Evolutionary conservation across 805 yeast species (phyloP).

Genomic region (Jamesozyma hellenica): DNA sequence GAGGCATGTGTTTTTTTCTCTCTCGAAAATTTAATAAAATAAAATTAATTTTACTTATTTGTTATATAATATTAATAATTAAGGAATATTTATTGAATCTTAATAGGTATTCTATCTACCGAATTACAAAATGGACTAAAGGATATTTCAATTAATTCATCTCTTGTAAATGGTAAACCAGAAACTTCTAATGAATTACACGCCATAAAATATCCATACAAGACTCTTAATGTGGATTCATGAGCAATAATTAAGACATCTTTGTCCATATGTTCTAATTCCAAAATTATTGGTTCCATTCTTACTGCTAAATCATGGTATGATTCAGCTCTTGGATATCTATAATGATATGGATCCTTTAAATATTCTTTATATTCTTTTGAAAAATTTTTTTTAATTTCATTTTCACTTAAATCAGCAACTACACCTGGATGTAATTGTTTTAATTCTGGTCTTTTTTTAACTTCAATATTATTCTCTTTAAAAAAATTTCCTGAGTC

Average conservation of each 20-base stretch:
- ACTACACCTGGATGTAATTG: slow-evolving; percentile 85
- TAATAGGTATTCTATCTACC: slow-evolving; percentile 43
- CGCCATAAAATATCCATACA: slow-evolving; percentile 93
- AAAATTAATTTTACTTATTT: too few species aligned
- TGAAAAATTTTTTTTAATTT: slow-evolving; percentile 52
- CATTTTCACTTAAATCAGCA: slow-evolving; percentile 54
- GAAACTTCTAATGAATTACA: slow-evolving; percentile 84
- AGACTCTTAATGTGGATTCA: slow-evolving; percentile 77
- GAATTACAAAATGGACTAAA: slow-evolving; percentile 75
- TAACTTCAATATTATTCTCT: slow-evolving; percentile 50
- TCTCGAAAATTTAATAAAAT: too few species aligned
- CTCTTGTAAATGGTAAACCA: slow-evolving; percentile 59
- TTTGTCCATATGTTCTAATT: slow-evolving; percentile 84
- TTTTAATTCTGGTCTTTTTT: slow-evolving; percentile 72
- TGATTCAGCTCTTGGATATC: slow-evolving; percentile 87
- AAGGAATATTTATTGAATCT: background rate
- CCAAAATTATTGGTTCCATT: slow-evolving; percentile 84
- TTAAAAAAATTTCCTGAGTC: slow-evolving; percentile 68
- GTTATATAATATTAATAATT: too few species aligned
- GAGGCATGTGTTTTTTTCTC: too few species aligned
- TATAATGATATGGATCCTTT: slow-evolving; percentile 82
- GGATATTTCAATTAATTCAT: slow-evolving; percentile 77
- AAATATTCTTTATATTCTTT: slow-evolving; percentile 55
- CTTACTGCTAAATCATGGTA: slow-evolving; percentile 94
- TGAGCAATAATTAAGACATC: slow-evolving; percentile 88